phyloP scores from a whole-genome alignment of 129 eudicot species.

The Apium graveolens region DNA sequence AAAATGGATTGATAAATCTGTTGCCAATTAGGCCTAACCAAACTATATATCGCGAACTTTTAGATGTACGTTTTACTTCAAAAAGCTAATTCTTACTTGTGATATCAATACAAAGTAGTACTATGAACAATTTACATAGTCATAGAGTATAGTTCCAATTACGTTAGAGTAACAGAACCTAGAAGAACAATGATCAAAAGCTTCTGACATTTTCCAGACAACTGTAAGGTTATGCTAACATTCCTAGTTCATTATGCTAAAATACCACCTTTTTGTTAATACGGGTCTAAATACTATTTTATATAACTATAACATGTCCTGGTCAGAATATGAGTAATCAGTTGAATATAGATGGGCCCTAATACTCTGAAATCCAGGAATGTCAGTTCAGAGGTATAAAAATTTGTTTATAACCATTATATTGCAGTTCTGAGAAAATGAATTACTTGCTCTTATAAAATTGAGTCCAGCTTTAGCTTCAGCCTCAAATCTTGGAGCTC shows the following conservation, averaged over 20 bases:
- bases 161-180: neutral
- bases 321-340: neutral
- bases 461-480: conserved; percentile 42
- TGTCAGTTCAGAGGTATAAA: neutral
- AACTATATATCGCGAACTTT: neutral
- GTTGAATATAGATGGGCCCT: neutral
- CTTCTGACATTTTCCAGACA: neutral
- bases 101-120: too few relatives aligned
- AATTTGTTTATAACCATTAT: neutral
- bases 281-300: neutral
- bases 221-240: neutral
- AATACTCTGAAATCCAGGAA: neutral
- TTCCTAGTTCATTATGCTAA: neutral
- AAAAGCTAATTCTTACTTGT: neutral
- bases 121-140: too few relatives aligned
- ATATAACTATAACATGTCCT: neutral
- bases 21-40: conserved; percentile 3
- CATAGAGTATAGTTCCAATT: too few relatives aligned
- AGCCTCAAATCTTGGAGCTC: conserved; percentile 49
- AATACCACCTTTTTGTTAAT: neutral
- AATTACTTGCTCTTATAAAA: conserved; percentile 63
- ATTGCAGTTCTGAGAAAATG: neutral
- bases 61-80: neutral
- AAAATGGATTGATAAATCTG: neutral
- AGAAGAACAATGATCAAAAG: neutral